A percentile compares a stretch with the other conserved stretches of the same genome.
phyloP scores from a whole-genome alignment of 306 rosid genomes.

The Lagenaria siceraria region DNA sequence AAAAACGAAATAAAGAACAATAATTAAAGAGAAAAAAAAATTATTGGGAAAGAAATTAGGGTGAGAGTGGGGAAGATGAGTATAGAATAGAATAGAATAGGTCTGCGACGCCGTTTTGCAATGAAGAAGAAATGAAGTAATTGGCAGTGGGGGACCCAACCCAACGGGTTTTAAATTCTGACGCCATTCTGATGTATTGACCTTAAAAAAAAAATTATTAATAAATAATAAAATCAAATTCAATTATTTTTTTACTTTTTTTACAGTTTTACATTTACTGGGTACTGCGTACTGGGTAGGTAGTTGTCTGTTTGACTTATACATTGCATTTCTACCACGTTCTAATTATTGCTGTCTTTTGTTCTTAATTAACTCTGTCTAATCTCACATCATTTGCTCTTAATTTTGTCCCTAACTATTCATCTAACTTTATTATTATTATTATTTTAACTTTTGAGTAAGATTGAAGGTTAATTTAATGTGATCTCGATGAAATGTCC shows the following conservation, averaged over 20 bases:
- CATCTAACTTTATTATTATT: neutral
- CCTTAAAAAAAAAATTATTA: neutral
- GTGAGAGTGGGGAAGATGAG: neutral
- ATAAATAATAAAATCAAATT: neutral
- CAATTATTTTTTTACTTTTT: neutral
- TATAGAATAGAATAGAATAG: neutral
- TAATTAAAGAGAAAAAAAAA: neutral
- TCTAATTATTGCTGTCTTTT: neutral
- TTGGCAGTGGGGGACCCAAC: neutral
- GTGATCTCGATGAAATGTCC: neutral
- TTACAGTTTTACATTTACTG: neutral
- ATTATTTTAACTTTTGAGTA: neutral
- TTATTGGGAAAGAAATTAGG: neutral
- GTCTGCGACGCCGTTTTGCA: constrained; percentile 11
- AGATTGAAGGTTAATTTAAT: neutral
- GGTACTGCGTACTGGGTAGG: neutral
- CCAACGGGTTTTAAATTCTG: neutral
- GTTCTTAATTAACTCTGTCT: neutral
- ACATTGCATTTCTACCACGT: neutral
- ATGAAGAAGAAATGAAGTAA: neutral
- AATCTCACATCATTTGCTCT: constrained; percentile 4
- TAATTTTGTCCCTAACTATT: constrained; percentile 1
- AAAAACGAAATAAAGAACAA: no score
- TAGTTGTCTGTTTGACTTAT: neutral
- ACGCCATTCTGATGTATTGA: neutral